phyloP scores from a whole-genome alignment of 192 early-diverging fungal species.

The Podila minutissima region DNA sequence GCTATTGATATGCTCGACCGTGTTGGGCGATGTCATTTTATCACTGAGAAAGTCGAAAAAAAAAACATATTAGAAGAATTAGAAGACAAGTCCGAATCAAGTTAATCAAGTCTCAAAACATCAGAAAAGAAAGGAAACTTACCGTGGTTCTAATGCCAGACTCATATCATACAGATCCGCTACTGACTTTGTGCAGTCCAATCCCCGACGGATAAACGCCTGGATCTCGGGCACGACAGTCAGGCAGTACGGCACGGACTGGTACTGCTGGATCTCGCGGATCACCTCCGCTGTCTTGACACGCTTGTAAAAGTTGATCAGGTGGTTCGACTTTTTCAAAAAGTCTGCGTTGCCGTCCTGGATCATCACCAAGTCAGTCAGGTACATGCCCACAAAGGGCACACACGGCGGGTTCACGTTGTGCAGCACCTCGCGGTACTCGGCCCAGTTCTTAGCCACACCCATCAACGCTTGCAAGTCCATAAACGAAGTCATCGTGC shows the following conservation, averaged over 20 bases:
- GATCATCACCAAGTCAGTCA: conserved; percentile 93
- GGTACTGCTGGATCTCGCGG: conserved; percentile 93
- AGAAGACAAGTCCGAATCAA: neutral
- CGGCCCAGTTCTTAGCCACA: conserved; percentile 80
- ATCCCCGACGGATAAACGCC: conserved; percentile 72
- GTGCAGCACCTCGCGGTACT: conserved; percentile 87
- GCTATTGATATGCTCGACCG: conserved; percentile 50
- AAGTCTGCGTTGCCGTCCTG: conserved; percentile 92
- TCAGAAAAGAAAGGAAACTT: conserved; percentile 10
- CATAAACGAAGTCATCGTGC: conserved; percentile 65
- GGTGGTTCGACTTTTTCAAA: conserved; percentile 64
- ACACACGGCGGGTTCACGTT: conserved; percentile 86
- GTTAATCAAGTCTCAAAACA: neutral
- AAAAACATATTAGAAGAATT: neutral
- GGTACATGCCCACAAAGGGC: conserved; percentile 85
- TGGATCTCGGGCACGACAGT: conserved; percentile 88
- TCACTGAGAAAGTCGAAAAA: conserved; percentile 12
- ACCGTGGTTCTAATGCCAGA: conserved; percentile 85
- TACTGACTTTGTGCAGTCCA: conserved; percentile 76
- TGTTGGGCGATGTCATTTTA: conserved; percentile 42
- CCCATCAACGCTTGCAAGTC: conserved; percentile 79
- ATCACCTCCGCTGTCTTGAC: conserved; percentile 92
- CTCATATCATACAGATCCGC: conserved; percentile 82
- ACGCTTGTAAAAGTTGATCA: conserved; percentile 96
- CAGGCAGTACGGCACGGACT: conserved; percentile 83